Percentiles rank a stretch among this genome's conserved stretches.
Conservation (phyloP, 768 basidiomycete species). For the Pulveroboletus frians region DNA sequence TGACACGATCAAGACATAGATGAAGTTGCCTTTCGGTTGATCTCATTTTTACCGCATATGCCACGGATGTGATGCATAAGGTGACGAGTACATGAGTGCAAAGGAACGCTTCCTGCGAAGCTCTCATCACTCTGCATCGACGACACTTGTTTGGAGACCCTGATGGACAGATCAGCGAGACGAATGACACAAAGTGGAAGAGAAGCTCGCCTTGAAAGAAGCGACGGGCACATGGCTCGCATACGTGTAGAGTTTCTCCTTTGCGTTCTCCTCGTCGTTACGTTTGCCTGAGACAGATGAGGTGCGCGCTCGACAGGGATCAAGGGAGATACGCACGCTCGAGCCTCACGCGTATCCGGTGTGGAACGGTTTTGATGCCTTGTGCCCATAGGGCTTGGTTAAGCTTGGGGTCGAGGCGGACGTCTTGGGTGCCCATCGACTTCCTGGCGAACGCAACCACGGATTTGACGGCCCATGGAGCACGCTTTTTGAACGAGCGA, state of each 20-base stretch:
- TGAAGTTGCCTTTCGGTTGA: not conserved
- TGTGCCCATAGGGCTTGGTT: constrained; percentile 95
- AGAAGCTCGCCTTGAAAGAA: constrained; percentile 72
- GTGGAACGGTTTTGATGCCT: constrained; percentile 92
- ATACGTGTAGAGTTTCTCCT: constrained; percentile 95
- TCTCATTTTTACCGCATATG: constrained; percentile 25
- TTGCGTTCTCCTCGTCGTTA: constrained; percentile 98
- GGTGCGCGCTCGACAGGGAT: not conserved
- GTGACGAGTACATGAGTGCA: constrained; percentile 14
- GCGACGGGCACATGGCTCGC: constrained; percentile 74
- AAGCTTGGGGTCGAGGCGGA: constrained; percentile 90
- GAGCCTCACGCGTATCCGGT: constrained; percentile 86
- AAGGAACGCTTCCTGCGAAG: constrained; percentile 7
- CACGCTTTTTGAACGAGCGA: constrained; percentile 94
- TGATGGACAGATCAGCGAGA: constrained; percentile 28
- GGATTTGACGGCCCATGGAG: constrained; percentile 94
- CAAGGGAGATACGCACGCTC: constrained; percentile 60
- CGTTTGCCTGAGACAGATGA: constrained; percentile 67
- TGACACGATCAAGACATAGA: no score
- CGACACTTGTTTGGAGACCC: constrained; percentile 81
- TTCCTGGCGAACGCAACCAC: constrained; percentile 88
- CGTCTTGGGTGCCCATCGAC: constrained; percentile 93
- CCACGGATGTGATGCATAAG: constrained; percentile 27
- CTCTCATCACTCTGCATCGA: constrained; percentile 66
- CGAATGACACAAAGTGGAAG: not conserved